These are phyloP conservation scores for Alnus glutinosa DNA, from an alignment of 306 rosid genomes.

Conservation along the genomic window DNA sequence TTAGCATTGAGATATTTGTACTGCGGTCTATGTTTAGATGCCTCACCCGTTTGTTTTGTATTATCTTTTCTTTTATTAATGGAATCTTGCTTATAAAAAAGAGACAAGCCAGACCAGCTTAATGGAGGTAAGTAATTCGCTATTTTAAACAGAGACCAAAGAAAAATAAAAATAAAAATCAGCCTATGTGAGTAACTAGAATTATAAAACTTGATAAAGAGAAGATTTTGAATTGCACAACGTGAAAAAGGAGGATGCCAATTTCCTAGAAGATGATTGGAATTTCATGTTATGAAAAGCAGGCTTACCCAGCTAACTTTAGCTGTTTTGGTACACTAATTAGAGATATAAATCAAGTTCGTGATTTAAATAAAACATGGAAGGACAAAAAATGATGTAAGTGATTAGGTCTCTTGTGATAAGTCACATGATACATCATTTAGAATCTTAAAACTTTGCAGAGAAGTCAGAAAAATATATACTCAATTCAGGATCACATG, in stretches of 20 bases:
- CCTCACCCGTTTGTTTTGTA: no score
- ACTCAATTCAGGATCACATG: conserved; percentile 62
- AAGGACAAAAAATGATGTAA: conserved; percentile 33
- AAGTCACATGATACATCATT: conserved; percentile 53
- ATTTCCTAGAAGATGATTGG: conserved; percentile 24
- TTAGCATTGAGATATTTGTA: no score
- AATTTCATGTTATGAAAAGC: conserved; percentile 32
- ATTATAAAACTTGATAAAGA: conserved; percentile 1
- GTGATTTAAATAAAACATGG: conserved; percentile 26
- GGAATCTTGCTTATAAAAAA: no score
- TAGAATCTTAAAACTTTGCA: conserved; percentile 40
- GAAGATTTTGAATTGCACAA: conserved; percentile 6
- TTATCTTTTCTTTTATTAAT: no score
- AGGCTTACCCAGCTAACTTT: conserved; percentile 52
- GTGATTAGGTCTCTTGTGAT: conserved; percentile 58
- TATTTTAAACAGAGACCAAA: neutral
- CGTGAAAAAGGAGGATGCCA: conserved; percentile 8
- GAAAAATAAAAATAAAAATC: neutral
- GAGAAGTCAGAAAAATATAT: conserved; percentile 44
- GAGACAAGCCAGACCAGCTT: neutral
- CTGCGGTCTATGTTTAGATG: no score
- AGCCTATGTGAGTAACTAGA: neutral
- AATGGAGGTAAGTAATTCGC: neutral
- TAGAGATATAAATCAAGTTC: conserved; percentile 20
- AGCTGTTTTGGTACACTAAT: conserved; percentile 49